Percentiles rank a stretch among this genome's conserved stretches.
Evolutionary conservation across 768 basidiomycete genomes (phyloP).

Genomic region (Lyophyllum atratum): DNA sequence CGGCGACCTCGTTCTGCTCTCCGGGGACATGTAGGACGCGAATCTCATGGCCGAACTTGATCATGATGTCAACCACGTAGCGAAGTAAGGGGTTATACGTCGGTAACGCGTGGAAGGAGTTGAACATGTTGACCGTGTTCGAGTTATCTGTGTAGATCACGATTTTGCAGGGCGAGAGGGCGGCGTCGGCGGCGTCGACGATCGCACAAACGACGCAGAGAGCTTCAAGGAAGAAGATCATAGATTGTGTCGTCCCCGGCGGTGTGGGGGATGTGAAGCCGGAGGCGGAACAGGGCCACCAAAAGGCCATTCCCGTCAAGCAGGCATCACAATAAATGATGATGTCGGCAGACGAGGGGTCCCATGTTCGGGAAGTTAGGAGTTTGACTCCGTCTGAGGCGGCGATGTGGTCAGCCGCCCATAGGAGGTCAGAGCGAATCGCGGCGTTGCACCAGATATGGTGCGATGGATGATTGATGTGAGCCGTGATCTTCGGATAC

Average conservation of each 20-base stretch:
- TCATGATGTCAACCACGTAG: slow-evolving; percentile 13
- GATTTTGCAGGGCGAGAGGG: neutral
- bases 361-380: neutral
- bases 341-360: neutral
- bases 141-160: slow-evolving; percentile 30
- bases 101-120: slow-evolving; percentile 16
- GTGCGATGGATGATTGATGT: neutral
- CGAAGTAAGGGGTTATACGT: slow-evolving; percentile 27
- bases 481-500: neutral
- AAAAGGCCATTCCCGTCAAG: neutral
- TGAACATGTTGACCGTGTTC: slow-evolving; percentile 36
- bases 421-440: neutral
- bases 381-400: neutral
- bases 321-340: neutral
- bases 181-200: neutral
- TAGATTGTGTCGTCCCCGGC: neutral
- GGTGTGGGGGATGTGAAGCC: neutral
- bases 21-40: neutral
- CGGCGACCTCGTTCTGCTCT: neutral
- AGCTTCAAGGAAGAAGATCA: neutral
- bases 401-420: neutral
- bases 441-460: neutral
- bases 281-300: neutral
- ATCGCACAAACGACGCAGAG: neutral
- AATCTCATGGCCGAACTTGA: neutral